Conservation (phyloP, 257 asterid genomes). For the Verbena officinalis region DNA sequence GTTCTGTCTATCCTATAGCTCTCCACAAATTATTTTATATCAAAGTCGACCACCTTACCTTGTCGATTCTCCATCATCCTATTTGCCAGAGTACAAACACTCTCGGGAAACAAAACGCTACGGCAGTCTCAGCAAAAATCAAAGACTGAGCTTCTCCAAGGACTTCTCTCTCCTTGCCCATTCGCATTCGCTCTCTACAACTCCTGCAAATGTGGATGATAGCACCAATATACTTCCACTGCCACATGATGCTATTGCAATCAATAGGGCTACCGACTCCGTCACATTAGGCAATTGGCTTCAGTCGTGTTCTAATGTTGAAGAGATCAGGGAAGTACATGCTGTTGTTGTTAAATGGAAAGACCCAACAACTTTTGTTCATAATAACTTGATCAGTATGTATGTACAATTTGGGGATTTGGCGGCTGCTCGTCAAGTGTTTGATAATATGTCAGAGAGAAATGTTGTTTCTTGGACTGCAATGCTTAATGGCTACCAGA, state of each 20-base stretch:
- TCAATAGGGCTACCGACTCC: slow-evolving; percentile 33
- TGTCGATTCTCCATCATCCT: slow-evolving; percentile 32
- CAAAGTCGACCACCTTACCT: slow-evolving; percentile 37
- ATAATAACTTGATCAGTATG: slow-evolving; percentile 62
- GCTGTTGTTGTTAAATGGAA: slow-evolving; percentile 46
- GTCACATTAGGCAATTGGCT: slow-evolving; percentile 47
- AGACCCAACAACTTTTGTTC: slow-evolving; percentile 39
- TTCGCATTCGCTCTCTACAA: slow-evolving; percentile 9
- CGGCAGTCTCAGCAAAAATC: slow-evolving; percentile 14
- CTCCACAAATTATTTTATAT: slow-evolving; percentile 29
- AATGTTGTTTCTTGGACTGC: slow-evolving; percentile 94
- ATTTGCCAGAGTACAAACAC: slow-evolving; percentile 20
- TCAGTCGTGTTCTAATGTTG: slow-evolving; percentile 52
- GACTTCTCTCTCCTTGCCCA: slow-evolving; percentile 18
- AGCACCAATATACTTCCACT: background rate
- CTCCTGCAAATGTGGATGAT: slow-evolving; percentile 19
- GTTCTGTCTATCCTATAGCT: slow-evolving; percentile 50
- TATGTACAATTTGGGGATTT: slow-evolving; percentile 58
- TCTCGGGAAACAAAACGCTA: slow-evolving; percentile 21
- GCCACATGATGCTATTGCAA: slow-evolving; percentile 18
- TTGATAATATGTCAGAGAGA: slow-evolving; percentile 69
- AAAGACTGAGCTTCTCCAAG: slow-evolving; percentile 19
- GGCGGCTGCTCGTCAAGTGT: slow-evolving; percentile 67
- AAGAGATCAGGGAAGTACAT: slow-evolving; percentile 53
- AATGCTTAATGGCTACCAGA: slow-evolving; percentile 83